Evolutionary conservation across 1,284 basidiomycete species (phyloP).

Genomic region (Fomitiporia mediterranea): DNA sequence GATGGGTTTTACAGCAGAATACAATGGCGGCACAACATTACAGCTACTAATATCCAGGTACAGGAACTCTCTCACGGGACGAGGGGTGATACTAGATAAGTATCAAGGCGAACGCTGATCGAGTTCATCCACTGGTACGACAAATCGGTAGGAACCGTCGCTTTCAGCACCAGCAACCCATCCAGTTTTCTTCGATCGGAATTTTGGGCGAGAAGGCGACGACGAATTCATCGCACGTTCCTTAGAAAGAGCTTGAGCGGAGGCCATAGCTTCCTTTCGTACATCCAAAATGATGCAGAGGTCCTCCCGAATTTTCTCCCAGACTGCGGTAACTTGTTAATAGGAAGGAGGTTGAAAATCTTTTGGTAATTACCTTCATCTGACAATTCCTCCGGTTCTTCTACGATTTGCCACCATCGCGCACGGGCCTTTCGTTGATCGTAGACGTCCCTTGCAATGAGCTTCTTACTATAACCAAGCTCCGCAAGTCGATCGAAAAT

Average conservation of each 20-base stretch:
- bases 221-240: background rate
- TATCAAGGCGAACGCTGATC: background rate
- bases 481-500: background rate
- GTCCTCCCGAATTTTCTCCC: background rate
- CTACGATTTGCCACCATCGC: conserved; percentile 1
- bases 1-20: no score
- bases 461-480: background rate
- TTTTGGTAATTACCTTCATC: background rate
- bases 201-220: background rate
- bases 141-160: no score
- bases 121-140: no score
- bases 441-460: background rate
- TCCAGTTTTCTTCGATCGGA: no score
- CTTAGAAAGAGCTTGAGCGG: background rate
- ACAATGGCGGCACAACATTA: no score
- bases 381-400: background rate
- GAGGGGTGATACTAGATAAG: background rate
- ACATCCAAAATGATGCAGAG: background rate
- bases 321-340: background rate
- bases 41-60: no score
- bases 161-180: no score
- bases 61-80: no score
- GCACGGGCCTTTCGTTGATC: background rate
- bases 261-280: background rate
- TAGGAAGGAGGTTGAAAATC: background rate